A percentile compares a stretch with the other conserved stretches of the same genome.
Evolutionary conservation across 2,329 filamentous ascomycete genomes (phyloP).

Genomic region (Calcarisporium arbuscula): DNA sequence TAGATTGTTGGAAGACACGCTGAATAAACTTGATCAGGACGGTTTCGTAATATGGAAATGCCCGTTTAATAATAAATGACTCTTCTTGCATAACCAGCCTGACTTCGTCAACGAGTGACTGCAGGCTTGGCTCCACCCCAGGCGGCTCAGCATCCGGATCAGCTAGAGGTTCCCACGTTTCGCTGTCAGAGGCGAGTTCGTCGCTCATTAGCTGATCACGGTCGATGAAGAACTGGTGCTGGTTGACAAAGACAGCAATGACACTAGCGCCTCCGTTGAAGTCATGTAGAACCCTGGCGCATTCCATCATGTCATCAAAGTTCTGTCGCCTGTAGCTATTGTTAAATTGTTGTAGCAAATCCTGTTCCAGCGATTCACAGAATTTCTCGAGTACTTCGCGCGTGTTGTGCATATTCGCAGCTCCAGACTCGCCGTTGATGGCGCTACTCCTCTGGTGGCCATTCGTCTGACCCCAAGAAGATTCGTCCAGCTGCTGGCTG

Average conservation of each 20-base stretch:
- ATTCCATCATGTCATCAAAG: conserved; percentile 97
- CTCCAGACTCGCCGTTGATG: conserved; percentile 38
- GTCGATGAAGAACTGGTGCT: conserved; percentile 99
- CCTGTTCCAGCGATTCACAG: conserved; percentile 90
- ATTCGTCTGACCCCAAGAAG: conserved; percentile 62
- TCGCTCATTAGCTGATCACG: conserved; percentile 85
- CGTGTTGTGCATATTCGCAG: conserved; percentile 54
- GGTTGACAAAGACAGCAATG: conserved; percentile 93
- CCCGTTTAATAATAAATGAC: conserved; percentile 91
- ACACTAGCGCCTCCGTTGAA: conserved; percentile 96
- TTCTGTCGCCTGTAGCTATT: conserved; percentile 93
- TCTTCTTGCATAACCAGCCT: conserved; percentile 95
- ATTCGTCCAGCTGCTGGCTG: conserved; percentile 80
- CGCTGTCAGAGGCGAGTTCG: conserved; percentile 67
- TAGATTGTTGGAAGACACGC: conserved; percentile 93
- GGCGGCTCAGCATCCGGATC: conserved; percentile 92
- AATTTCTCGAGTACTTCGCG: conserved; percentile 94
- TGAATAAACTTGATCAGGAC: conserved; percentile 91
- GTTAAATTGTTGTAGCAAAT: conserved; percentile 92
- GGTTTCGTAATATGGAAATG: conserved; percentile 93
- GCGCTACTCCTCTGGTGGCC: conserved; percentile 44
- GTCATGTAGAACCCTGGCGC: conserved; percentile 85
- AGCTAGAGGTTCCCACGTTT: conserved; percentile 85
- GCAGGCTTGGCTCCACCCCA: conserved; percentile 83
- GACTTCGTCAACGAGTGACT: conserved; percentile 89